Percentiles rank a stretch among this genome's conserved stretches.
Evolutionary conservation across 441 rosid species (phyloP).

Genomic region (Bruguiera hainesii): DNA sequence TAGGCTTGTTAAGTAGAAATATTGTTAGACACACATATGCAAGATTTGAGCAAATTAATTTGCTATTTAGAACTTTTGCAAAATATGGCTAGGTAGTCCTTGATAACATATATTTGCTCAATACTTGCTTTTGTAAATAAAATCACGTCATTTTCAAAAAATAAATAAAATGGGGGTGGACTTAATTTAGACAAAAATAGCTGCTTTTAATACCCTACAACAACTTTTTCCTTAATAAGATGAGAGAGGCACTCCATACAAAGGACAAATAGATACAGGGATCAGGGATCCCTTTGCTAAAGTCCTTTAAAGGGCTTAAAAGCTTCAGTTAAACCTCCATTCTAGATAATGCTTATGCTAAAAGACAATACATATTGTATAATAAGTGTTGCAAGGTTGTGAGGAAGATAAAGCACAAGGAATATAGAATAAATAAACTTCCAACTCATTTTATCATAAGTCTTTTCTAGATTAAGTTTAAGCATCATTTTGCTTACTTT

Average conservation of each 20-base stretch:
- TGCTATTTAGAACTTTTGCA: background rate
- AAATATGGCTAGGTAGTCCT: background rate
- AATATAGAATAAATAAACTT: background rate
- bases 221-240: background rate
- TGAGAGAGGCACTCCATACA: background rate
- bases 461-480: background rate
- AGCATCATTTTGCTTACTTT: background rate
- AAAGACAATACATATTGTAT: background rate
- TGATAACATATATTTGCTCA: background rate
- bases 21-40: background rate
- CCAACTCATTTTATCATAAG: background rate
- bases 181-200: background rate
- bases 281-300: background rate
- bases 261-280: background rate
- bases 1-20: too few species aligned
- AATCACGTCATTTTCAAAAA: background rate
- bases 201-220: accelerated
- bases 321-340: background rate
- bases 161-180: background rate
- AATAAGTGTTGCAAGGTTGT: background rate
- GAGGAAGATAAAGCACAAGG: background rate
- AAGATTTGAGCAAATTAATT: background rate
- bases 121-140: background rate
- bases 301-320: background rate
- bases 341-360: background rate